Percentiles rank a stretch among this genome's conserved stretches.
phyloP scores from a whole-genome alignment of 371 early-diverging fungal species.

The Nosema bombycis region DNA sequence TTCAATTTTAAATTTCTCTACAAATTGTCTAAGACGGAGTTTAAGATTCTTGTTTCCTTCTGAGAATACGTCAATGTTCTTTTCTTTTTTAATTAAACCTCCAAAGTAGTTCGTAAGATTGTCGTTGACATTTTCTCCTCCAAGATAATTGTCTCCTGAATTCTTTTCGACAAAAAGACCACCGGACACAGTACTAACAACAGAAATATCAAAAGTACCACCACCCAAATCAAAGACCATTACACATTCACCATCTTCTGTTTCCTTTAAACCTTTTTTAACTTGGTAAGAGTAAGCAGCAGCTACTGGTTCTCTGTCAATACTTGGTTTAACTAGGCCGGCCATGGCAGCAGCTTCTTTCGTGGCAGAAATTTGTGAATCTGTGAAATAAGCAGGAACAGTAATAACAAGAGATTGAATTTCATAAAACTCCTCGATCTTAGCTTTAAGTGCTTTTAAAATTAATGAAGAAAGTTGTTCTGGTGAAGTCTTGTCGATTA shows the following conservation, averaged over 20 bases:
- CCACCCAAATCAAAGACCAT: constrained; percentile 99
- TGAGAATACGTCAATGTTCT: constrained; percentile 71
- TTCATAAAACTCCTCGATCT: constrained; percentile 71
- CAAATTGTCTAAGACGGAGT: constrained; percentile 85
- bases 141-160: constrained; percentile 79
- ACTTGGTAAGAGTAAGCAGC: constrained; percentile 94
- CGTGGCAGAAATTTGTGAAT: constrained; percentile 93
- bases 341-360: constrained; percentile 92
- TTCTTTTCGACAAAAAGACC: constrained; percentile 81
- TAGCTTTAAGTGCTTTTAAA: constrained; percentile 86
- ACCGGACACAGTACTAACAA: constrained; percentile 88
- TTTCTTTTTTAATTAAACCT: constrained; percentile 72
- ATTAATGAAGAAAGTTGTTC: constrained; percentile 84
- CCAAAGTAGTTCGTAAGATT: constrained; percentile 70
- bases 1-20: constrained; percentile 95
- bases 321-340: constrained; percentile 85
- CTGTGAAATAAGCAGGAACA: constrained; percentile 85
- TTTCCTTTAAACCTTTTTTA: constrained; percentile 82
- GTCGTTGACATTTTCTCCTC: constrained; percentile 96
- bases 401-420: constrained; percentile 86
- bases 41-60: constrained; percentile 54
- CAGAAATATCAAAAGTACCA: constrained; percentile 97
- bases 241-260: too few species aligned
- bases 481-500: constrained; percentile 81
- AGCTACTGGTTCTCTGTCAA: constrained; percentile 97